Conservation (phyloP, 139 green algal genomes). For the Dunaliella sp. region DNA sequence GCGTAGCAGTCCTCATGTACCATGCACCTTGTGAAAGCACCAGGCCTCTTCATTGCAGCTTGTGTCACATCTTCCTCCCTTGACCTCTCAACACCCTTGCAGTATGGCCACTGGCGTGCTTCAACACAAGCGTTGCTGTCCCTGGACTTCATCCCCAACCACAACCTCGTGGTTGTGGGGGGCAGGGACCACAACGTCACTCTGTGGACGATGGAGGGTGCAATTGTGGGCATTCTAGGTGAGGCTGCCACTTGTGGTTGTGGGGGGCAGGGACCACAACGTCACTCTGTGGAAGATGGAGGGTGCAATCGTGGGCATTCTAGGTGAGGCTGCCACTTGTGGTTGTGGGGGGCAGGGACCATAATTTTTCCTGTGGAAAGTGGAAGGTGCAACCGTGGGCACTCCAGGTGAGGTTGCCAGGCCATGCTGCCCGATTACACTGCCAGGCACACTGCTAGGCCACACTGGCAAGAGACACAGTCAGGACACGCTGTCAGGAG, state of each 20-base stretch:
- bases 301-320: conserved; percentile 39
- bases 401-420: conserved; percentile 21
- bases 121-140: conserved; percentile 40
- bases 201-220: conserved; percentile 63
- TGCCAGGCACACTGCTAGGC: too few species aligned
- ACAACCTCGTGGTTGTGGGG: conserved; percentile 53
- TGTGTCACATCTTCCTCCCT: too few species aligned
- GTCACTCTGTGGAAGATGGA: conserved; percentile 64
- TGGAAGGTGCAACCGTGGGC: conserved; percentile 45
- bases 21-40: too few species aligned
- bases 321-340: conserved; percentile 48
- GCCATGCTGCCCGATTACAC: too few species aligned
- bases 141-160: conserved; percentile 43
- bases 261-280: conserved; percentile 53
- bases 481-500: neutral
- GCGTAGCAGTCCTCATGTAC: too few species aligned
- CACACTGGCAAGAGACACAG: neutral
- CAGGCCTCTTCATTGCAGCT: too few species aligned
- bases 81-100: too few species aligned
- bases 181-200: conserved; percentile 59
- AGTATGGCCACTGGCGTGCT: conserved; percentile 54
- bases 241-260: conserved; percentile 60
- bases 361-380: conserved; percentile 65
- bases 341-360: conserved; percentile 55
- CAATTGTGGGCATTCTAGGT: conserved; percentile 33